These are phyloP conservation scores for Globisporangium barbulae DNA, from an alignment of 352 stramenopile species.

Conservation along the genomic window DNA sequence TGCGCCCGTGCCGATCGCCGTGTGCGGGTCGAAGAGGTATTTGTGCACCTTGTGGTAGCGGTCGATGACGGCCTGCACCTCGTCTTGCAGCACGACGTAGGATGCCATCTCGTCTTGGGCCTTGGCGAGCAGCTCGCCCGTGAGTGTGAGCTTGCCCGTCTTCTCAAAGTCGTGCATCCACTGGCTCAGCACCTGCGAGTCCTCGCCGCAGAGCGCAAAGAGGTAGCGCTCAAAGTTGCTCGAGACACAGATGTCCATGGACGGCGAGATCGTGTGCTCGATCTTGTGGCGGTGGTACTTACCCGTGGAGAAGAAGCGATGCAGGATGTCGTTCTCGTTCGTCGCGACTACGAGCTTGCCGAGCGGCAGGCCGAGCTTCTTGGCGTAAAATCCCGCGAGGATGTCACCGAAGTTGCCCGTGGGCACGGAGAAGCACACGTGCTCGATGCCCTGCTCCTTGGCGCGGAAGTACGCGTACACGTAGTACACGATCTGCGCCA, in stretches of 20 bases:
- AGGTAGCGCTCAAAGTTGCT: slow-evolving; percentile 99
- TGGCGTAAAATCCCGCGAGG: slow-evolving; percentile 97
- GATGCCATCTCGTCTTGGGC: slow-evolving; percentile 94
- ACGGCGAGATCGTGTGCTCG: slow-evolving; percentile 94
- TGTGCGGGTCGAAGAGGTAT: slow-evolving; percentile 98
- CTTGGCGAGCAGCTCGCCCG: slow-evolving; percentile 85
- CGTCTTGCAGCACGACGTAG: slow-evolving; percentile 72
- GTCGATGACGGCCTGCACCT: slow-evolving; percentile 92
- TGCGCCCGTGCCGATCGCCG: slow-evolving; percentile 92
- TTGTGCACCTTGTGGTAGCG: slow-evolving; percentile 89
- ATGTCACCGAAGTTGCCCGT: slow-evolving; percentile 99
- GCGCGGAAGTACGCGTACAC: slow-evolving; percentile 97
- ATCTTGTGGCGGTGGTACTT: slow-evolving; percentile 95
- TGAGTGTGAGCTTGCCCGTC: slow-evolving; percentile 93
- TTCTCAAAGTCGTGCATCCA: slow-evolving; percentile 97
- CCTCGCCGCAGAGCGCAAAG: slow-evolving; percentile 94
- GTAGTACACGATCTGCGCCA: slow-evolving; percentile 99
- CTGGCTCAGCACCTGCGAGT: slow-evolving; percentile 81
- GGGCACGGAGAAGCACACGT: slow-evolving; percentile 95
- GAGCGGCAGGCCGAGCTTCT: slow-evolving; percentile 91
- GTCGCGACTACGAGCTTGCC: slow-evolving; percentile 97
- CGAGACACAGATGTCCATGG: slow-evolving; percentile 99
- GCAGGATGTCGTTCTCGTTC: slow-evolving; percentile 99
- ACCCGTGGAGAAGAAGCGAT: slow-evolving; percentile 97
- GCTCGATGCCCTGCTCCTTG: slow-evolving; percentile 57